Evolutionary conservation across 73 alveolate species (phyloP).

Genomic region (Paramecium bursaria): DNA sequence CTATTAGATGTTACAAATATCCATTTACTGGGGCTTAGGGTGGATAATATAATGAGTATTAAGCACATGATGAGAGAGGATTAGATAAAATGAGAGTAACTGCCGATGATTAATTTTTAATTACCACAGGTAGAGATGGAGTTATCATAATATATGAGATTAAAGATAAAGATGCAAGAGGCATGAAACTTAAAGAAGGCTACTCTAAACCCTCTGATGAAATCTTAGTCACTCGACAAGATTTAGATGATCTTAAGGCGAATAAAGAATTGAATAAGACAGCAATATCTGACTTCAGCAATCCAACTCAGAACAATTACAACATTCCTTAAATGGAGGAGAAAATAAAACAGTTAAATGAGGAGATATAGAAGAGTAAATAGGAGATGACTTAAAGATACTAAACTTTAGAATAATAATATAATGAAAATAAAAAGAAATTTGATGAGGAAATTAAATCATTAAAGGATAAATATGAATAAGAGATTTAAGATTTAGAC

Average conservation of each 20-base stretch:
- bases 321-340: conserved; percentile 74
- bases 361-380: conserved; percentile 74
- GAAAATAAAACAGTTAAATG: conserved; percentile 73
- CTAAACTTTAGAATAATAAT: conserved; percentile 72
- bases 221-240: conserved; percentile 83
- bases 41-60: conserved; percentile 74
- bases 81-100: conserved; percentile 88
- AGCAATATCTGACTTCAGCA: conserved; percentile 74
- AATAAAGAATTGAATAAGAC: conserved; percentile 77
- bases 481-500: conserved; percentile 58
- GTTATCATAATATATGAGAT: conserved; percentile 81
- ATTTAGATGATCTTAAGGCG: conserved; percentile 79
- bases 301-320: conserved; percentile 76
- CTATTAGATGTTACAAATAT: conserved; percentile 71
- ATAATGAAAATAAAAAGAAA: conserved; percentile 77
- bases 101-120: conserved; percentile 85
- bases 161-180: conserved; percentile 84
- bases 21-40: conserved; percentile 68
- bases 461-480: conserved; percentile 61
- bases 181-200: conserved; percentile 81
- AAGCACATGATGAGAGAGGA: conserved; percentile 92
- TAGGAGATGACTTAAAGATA: conserved; percentile 67
- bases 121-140: conserved; percentile 91
- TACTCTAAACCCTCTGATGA: conserved; percentile 78
- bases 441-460: conserved; percentile 69